Percentiles rank a stretch among this genome's conserved stretches.
phyloP scores from a whole-genome alignment of 495 filamentous ascomycete species.

The Penicillium paradoxum region DNA sequence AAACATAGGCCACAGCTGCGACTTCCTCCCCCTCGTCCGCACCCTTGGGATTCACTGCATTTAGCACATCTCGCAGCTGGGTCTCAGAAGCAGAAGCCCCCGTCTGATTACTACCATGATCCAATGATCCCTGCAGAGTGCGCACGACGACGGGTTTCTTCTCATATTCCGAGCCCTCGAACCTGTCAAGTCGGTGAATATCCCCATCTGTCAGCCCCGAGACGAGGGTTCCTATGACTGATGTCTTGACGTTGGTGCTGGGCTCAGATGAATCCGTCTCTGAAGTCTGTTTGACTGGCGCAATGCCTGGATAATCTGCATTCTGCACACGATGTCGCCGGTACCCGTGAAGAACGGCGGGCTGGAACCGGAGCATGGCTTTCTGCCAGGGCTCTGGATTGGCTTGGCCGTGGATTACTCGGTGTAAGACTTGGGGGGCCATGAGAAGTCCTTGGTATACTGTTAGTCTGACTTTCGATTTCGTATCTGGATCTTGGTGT shows the following conservation, averaged over 20 bases:
- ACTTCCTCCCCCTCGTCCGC: slow-evolving; percentile 47
- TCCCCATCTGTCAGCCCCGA: slow-evolving; percentile 75
- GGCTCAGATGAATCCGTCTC: neutral
- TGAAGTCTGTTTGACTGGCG: slow-evolving; percentile 27
- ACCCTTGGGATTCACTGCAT: slow-evolving; percentile 25
- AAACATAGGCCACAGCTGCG: slow-evolving; percentile 75
- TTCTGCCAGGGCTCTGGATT: slow-evolving; percentile 47
- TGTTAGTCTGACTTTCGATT: neutral
- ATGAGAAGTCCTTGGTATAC: slow-evolving; percentile 52
- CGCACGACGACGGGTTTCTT: slow-evolving; percentile 56
- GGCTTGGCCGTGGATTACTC: slow-evolving; percentile 66
- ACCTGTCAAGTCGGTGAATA: slow-evolving; percentile 69
- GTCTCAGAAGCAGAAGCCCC: neutral
- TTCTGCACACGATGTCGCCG: slow-evolving; percentile 60
- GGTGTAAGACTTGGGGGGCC: slow-evolving; percentile 74
- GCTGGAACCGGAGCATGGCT: slow-evolving; percentile 56
- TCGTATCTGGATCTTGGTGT: slow-evolving; percentile 9
- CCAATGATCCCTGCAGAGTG: slow-evolving; percentile 42
- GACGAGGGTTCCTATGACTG: slow-evolving; percentile 77
- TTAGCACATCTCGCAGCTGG: slow-evolving; percentile 29
- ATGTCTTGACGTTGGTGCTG: slow-evolving; percentile 13
- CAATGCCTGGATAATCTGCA: slow-evolving; percentile 85
- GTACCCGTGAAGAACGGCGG: slow-evolving; percentile 70
- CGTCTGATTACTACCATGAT: neutral
- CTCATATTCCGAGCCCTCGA: slow-evolving; percentile 75